Evolutionary conservation across 202 grass and related monocot genomes (phyloP).

Genomic region (Schoenoplectus tabernaemontani): DNA sequence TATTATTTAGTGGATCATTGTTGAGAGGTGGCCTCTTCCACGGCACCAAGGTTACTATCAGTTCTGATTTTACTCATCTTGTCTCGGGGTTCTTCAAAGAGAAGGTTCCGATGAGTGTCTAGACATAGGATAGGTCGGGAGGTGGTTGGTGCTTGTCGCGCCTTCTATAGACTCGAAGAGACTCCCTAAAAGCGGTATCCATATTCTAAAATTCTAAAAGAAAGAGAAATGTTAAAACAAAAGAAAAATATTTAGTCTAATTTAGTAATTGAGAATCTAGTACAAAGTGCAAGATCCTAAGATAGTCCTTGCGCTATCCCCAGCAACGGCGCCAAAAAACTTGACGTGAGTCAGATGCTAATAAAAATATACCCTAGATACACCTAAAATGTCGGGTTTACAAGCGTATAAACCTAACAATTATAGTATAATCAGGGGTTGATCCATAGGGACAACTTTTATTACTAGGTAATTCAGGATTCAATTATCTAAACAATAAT

Average conservation of each 20-base stretch:
- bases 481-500: not conserved
- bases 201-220: not conserved
- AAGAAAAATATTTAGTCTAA: not conserved
- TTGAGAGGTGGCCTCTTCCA: no score
- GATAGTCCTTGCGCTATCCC: not conserved
- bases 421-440: not conserved
- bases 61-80: no score
- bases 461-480: not conserved
- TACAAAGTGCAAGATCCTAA: not conserved
- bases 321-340: not conserved
- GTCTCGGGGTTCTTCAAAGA: no score
- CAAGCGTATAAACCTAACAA: not conserved
- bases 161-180: no score
- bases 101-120: no score
- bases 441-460: not conserved
- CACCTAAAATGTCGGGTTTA: not conserved
- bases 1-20: no score
- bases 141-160: no score
- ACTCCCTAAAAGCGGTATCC: no score
- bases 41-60: no score
- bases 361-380: not conserved
- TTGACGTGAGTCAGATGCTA: not conserved
- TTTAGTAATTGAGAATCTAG: not conserved
- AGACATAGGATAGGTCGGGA: no score
- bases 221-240: not conserved